Base-by-base conservation (phyloP, 2,329 filamentous ascomycete genomes). In the Fusarium subtropicale region DNA sequence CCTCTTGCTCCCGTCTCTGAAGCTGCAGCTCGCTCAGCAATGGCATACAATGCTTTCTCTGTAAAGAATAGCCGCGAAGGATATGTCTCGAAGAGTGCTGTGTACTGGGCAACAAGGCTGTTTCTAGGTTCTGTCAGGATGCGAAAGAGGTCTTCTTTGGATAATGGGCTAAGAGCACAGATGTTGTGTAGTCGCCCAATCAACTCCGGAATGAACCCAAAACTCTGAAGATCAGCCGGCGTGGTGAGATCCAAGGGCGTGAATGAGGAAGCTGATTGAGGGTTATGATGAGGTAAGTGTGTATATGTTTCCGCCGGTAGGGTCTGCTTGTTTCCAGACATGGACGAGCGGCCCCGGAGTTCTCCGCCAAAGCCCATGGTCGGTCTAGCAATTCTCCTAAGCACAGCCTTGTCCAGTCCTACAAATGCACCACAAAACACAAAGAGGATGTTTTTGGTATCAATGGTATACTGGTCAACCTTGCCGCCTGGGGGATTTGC, bases 351-450 rank as follows among this genome's bases (percentile, higher is more conserved):
- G n/a, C 82, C 81, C 16, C 92, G 89, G 20, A 98, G 87, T 24
- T 91, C 90, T 6, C 94, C 94, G 7, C 94, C 94, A 74, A 99
- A 99, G 1, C 96, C 96, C 71, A 99, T 95, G 5, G 92, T 92
- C 0, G 88, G 87, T 75, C 92, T 93, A 15, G 93, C 91, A 45
- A 98, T 91, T n/a, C 96, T 90, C 61, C 94, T 91, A 63, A 97
- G 84, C 50, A 99, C 88, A 34, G 91, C 87, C 77, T 97, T 97
- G 75, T 97, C 93, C 2, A 98, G 84, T 3, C 94, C 95, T 36
- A 97, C 92, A 77, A 99, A 99, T 20, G 96, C 96, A 20, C 96
- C 96, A 15, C 94, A 97, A 78, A 96, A 97, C 42, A 99, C 94
- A 81, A 99, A 99, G 30, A 99, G 87, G 63, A 99, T 98, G 74